Evolutionary conservation across 2,329 filamentous ascomycete species (phyloP), one percentile per base, ranked within the genome.

Genomic region (Paecilomyces sp.): DNA sequence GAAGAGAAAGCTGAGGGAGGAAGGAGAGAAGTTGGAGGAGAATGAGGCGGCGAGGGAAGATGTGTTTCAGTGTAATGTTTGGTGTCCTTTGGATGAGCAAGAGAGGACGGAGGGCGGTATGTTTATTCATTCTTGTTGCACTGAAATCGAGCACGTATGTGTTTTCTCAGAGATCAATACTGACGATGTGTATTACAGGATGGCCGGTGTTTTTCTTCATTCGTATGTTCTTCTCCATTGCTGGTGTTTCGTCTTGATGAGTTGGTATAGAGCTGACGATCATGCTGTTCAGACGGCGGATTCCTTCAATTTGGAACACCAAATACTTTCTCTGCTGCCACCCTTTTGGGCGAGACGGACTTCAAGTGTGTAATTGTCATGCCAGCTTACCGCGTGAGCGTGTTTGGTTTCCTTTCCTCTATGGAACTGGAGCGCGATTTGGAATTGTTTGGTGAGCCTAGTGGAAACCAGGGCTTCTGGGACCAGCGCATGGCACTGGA

Each of bases 191-290:
- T 36, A 3, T 33, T 57, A 3, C 58, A 73, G 80, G 83, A 15
- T 85, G 83, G 82, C 83, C 83, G 3, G 82, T 85, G 0, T 75
- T 83, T 56, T 80, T 85, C 64, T 85, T 79, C 68, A 82, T 85
- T 54, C 83, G 82, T 79, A 75, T 62, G 77, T 72, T 9, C 3
- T 47, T 47, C 15, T 47, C 41, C 7, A 22, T 47, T 22, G 15
- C n/a, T 2, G 36, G 13, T 41, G 15, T 41, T 15, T 41, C 36
- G 5, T 41, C 18, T 18, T 18, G n/a, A n/a, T 18, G n/a, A 8
- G 41, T 6, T 9, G 8, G 15, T n/a, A 47, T 8, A 1, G 15
- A 55, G 28, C 31, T 33, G 11, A 41, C 47, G 31, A 59, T 47
- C 13, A 41, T 25, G n/a, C 2, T 54, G 6, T 22, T n/a, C 56